Evolutionary conservation across 148 eudicot species (phyloP), one percentile per base, ranked within the genome.

Genomic region (Rhododendron kiyosumense): DNA sequence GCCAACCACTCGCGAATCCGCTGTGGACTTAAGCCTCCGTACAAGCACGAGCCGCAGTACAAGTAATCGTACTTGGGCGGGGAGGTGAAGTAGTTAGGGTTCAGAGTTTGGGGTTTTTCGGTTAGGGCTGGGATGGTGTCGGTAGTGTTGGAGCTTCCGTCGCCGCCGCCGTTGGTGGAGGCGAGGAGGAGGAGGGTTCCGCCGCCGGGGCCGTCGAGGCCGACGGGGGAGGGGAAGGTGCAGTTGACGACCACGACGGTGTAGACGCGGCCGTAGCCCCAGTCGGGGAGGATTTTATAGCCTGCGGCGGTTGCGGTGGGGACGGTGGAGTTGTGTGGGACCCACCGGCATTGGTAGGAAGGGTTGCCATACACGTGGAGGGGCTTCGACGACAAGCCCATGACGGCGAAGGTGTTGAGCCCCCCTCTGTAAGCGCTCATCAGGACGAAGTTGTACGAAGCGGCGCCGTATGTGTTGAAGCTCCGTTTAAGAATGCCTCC

Each of bases 341-440:
- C 46, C 88, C 94, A 95, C 63, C 86, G 76, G 67, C 98, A 95
- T 14, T 67, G 67, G 90, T 94, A 95, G 14, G 84, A 86, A 1
- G 96, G 98, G 0, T 81, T 86, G 81, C 92, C 92, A 84, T 79
- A 95, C 67, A 91, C 85, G 20, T 92, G 94, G 26, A 94, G 90
- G 0, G 98, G 95, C 59, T 95, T 95, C 6, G 98, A 95, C 4
- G 94, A 83, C 0, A 95, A 59, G 7, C 90, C 98, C 12, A 86
- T 85, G 43, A 95, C 82, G 22, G 97, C 93, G 63, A 95, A 95
- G 14, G 91, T 89, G 86, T 87, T 83, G 81, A 83, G 61, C 13
- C 98, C 97, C 9, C 97, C 98, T 26, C 98, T 87, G 88, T 95
- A 95, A 2, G 96, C 95, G 15, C 94, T 91, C 98, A 95, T 95